Evolutionary conservation across 768 basidiomycete genomes (phyloP).

Genomic region (Tricholoma furcatifolium): DNA sequence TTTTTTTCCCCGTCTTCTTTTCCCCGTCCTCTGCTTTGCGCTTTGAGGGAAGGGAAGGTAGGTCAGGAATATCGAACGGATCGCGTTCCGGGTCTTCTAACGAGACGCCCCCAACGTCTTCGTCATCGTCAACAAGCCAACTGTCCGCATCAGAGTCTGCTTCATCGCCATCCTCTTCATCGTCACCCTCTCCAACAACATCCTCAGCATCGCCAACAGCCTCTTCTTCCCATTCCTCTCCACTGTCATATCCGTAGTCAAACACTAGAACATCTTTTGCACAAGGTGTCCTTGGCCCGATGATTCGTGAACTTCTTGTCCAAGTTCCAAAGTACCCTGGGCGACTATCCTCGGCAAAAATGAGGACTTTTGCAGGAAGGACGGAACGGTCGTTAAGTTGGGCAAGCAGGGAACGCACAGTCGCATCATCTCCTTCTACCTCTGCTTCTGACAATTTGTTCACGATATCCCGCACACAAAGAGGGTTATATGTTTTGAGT

Average conservation of each 20-base stretch:
- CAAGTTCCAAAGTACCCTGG: conserved; percentile 96
- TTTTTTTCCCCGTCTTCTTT: conserved; percentile 59
- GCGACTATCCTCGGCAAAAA: conserved; percentile 80
- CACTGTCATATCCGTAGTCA: conserved; percentile 93
- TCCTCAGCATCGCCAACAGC: conserved; percentile 78
- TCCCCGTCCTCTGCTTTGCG: conserved; percentile 62
- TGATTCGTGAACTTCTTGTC: conserved; percentile 74
- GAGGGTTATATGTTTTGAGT: conserved; percentile 35
- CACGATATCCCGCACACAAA: conserved; percentile 49
- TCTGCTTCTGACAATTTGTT: conserved; percentile 74
- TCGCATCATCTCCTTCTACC: conserved; percentile 65
- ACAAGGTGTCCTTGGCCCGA: conserved; percentile 85
- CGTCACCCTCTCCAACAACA: conserved; percentile 67
- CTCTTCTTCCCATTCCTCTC: conserved; percentile 95
- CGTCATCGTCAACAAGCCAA: conserved; percentile 79
- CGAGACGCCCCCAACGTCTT: conserved; percentile 42
- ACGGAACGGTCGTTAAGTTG: conserved; percentile 59
- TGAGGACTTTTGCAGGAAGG: conserved; percentile 78
- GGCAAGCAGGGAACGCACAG: conserved; percentile 63
- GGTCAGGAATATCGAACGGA: conserved; percentile 33
- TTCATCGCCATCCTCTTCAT: conserved; percentile 56
- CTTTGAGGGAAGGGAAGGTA: conserved; percentile 42
- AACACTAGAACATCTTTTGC: conserved; percentile 71
- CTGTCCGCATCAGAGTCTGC: conserved; percentile 76
- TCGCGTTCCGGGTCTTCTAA: conserved; percentile 38